These are phyloP conservation scores for Kregervanrija fluxuum DNA, from an alignment of 805 yeast species.

Conservation along the genomic window DNA sequence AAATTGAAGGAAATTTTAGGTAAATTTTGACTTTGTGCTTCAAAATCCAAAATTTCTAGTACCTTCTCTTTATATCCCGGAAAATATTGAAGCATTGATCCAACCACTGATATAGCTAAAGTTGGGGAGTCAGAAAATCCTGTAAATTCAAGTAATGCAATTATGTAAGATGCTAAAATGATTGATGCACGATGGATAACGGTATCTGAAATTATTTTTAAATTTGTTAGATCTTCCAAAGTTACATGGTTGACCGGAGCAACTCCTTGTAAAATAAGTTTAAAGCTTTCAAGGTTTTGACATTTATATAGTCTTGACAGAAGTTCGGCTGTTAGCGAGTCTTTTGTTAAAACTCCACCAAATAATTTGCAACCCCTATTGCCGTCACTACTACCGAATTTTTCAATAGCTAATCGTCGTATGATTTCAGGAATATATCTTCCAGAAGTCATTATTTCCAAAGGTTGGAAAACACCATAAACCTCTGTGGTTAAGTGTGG, in stretches of 20 bases:
- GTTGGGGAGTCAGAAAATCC: neutral
- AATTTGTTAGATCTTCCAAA: conserved; percentile 3
- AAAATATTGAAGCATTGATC: conserved; percentile 11
- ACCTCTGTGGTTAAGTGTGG: conserved; percentile 10
- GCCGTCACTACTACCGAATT: neutral
- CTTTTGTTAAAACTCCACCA: neutral
- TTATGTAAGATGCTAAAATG: conserved; percentile 34
- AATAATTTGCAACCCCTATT: neutral
- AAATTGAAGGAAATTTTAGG: conserved; percentile 3
- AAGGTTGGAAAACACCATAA: conserved; percentile 41
- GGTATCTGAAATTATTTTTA: conserved; percentile 23
- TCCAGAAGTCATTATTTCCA: conserved; percentile 49
- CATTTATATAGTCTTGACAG: conserved; percentile 3
- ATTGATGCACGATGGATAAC: conserved; percentile 40
- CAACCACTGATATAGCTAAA: conserved; percentile 6
- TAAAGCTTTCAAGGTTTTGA: neutral
- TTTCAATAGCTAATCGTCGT: conserved; percentile 21
- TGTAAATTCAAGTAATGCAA: conserved; percentile 29
- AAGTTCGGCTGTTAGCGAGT: conserved; percentile 2
- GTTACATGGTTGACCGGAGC: conserved; percentile 1
- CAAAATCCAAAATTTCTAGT: conserved; percentile 1
- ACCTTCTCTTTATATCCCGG: conserved; percentile 6
- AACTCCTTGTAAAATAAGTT: neutral
- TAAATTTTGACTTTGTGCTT: neutral
- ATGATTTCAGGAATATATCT: conserved; percentile 49